phyloP scores from a whole-genome alignment of 2,329 filamentous ascomycete species.

The Colletotrichum endophyticum region DNA sequence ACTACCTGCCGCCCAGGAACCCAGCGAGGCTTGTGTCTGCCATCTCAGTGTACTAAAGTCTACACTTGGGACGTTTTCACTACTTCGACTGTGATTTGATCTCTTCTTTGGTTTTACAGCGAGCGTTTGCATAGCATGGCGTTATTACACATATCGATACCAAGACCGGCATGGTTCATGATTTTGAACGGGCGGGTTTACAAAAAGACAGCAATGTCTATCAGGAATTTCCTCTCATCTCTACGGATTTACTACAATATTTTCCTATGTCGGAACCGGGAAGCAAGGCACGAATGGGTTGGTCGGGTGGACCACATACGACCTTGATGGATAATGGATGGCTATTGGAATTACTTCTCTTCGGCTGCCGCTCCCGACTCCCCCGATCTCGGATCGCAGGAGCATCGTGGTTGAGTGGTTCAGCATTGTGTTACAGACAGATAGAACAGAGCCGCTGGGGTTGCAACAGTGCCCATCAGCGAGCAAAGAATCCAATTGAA shows the following conservation, averaged over 20 bases:
- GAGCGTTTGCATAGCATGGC: conserved; percentile 30
- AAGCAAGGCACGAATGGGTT: conserved; percentile 1
- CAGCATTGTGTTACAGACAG: conserved; percentile 21
- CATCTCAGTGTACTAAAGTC: conserved; percentile 60
- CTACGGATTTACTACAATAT: background rate
- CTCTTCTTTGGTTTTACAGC: conserved; percentile 17
- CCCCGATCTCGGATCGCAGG: background rate
- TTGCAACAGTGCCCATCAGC: conserved; percentile 6
- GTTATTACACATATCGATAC: conserved; percentile 29
- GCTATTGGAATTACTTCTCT: conserved; percentile 4
- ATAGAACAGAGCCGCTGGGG: conserved; percentile 1
- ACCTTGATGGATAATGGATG: conserved; percentile 18
- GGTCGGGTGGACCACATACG: background rate
- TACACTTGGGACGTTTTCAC: background rate
- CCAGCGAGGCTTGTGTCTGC: conserved; percentile 56
- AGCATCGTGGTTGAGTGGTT: conserved; percentile 15
- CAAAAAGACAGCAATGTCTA: conserved; percentile 20
- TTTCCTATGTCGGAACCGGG: background rate
- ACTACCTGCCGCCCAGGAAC: conserved; percentile 58
- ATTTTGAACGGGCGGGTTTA: background rate
- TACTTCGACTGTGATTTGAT: conserved; percentile 20
- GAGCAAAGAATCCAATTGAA: conserved; percentile 17
- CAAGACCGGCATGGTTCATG: conserved; percentile 19
- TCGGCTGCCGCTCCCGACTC: conserved; percentile 19
- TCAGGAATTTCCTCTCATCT: conserved; percentile 9